Evolutionary conservation across 2,329 filamentous ascomycete genomes (phyloP).

Genomic region (Fusarium secorum): DNA sequence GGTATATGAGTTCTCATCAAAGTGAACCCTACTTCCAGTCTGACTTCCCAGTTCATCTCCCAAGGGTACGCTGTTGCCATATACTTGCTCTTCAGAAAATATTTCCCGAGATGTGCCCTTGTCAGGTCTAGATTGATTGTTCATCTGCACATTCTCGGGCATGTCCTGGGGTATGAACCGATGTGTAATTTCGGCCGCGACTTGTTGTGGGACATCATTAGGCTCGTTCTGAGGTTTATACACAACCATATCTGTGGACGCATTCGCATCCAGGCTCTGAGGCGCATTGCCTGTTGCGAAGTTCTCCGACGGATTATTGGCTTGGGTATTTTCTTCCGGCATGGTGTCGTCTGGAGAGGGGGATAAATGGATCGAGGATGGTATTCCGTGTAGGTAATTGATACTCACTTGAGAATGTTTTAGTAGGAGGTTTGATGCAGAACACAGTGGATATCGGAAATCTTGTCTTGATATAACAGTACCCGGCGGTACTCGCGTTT

Average conservation of each 20-base stretch:
- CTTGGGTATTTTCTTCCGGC: neutral
- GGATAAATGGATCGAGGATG: rapidly evolving
- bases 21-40: neutral
- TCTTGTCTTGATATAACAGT: neutral
- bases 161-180: neutral
- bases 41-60: rapidly evolving
- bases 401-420: rapidly evolving
- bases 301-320: no score
- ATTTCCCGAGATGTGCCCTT: rapidly evolving
- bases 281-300: neutral
- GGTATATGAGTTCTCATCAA: neutral
- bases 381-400: rapidly evolving
- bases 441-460: rapidly evolving
- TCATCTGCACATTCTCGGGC: neutral
- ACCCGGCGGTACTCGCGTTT: rapidly evolving
- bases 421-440: neutral
- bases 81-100: neutral
- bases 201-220: rapidly evolving
- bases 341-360: rapidly evolving
- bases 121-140: rapidly evolving
- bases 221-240: neutral
- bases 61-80: rapidly evolving
- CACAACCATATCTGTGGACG: rapidly evolving
- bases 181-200: rapidly evolving
- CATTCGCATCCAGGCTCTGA: neutral